phyloP scores from a whole-genome alignment of 805 yeast species.

The Pichia heedii region DNA sequence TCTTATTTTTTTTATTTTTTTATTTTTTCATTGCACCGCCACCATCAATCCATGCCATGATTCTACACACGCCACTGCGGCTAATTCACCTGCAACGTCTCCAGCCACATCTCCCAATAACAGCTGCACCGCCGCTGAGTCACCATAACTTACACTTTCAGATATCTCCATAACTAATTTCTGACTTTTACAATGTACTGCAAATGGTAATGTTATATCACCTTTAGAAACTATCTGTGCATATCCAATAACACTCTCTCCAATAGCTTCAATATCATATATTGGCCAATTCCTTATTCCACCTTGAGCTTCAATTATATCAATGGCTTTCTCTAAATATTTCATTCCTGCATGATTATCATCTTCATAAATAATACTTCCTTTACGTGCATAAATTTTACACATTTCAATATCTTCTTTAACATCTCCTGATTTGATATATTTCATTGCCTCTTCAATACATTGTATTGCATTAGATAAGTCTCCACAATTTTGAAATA shows the following conservation, averaged over 20 bases:
- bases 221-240: too few species aligned
- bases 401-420: background rate
- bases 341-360: background rate
- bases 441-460: constrained; percentile 38
- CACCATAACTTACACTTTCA: background rate
- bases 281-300: background rate
- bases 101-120: background rate
- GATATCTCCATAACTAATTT: background rate
- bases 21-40: background rate
- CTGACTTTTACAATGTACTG: too few species aligned
- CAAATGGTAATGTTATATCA: too few species aligned
- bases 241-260: too few species aligned
- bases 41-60: background rate
- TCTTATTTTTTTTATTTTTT: background rate
- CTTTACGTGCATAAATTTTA: constrained; percentile 4
- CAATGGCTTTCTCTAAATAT: background rate
- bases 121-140: background rate
- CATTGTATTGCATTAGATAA: constrained; percentile 60
- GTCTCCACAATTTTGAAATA: constrained; percentile 50
- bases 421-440: background rate
- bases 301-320: background rate
- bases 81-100: too few species aligned
- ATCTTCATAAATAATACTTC: constrained; percentile 2
- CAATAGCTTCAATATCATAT: constrained; percentile 3
- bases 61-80: background rate